Conservation (phyloP, 441 rosid species). For the Adansonia grandidieri region DNA sequence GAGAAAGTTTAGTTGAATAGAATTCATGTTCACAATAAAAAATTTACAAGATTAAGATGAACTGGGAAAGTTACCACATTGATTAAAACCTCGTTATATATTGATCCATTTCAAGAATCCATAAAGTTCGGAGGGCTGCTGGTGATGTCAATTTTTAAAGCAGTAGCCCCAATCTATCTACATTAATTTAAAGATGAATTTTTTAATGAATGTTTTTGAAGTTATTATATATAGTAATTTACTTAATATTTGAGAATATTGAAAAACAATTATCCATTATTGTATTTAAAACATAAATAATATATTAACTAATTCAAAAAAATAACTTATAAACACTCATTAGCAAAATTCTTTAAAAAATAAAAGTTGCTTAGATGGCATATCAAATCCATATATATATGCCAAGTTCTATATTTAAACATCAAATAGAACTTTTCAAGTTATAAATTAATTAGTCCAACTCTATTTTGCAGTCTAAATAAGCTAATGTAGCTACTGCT, state of each 20-base stretch:
- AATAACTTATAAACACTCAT: no score
- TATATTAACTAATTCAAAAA: no score
- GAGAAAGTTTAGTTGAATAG: not conserved
- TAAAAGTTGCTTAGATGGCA: no score
- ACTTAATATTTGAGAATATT: no score
- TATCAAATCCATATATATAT: not conserved
- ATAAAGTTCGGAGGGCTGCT: not conserved
- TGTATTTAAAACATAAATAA: no score
- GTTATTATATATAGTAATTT: no score
- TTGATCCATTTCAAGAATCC: not conserved
- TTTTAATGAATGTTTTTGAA: no score
- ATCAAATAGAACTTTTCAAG: not conserved
- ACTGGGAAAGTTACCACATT: not conserved
- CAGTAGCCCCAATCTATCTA: not conserved
- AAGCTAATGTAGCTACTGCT: not conserved
- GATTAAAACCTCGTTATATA: not conserved
- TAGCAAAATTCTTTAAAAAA: no score
- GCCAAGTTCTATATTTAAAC: not conserved
- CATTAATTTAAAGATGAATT: not conserved
- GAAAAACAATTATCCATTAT: no score
- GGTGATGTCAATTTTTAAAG: not conserved
- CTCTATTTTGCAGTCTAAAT: not conserved
- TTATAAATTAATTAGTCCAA: not conserved
- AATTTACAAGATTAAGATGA: not conserved
- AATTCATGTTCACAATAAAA: not conserved